Evolutionary conservation across 164 flowering plant genomes (phyloP).

Genomic region (Echeveria elegans): DNA sequence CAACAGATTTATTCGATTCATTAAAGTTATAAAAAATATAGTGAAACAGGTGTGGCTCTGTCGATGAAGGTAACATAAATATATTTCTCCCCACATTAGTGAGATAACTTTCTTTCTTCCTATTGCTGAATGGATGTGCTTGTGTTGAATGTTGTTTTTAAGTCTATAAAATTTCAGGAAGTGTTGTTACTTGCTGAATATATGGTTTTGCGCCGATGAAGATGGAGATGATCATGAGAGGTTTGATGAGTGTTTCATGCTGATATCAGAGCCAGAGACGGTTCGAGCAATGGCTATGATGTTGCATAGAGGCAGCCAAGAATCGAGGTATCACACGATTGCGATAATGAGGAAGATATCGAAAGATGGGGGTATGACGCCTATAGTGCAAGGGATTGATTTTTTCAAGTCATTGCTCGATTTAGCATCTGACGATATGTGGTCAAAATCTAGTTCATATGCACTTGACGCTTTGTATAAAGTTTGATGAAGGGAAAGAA

Average conservation of each 20-base stretch:
- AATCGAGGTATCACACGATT: constrained; percentile 40
- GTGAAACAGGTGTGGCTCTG: no score
- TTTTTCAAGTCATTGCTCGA: constrained; percentile 55
- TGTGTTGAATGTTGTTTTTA: no score
- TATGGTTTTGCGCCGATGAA: constrained; percentile 6
- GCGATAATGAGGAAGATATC: constrained; percentile 27
- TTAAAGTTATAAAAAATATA: no score
- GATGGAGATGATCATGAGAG: neutral
- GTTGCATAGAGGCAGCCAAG: constrained; percentile 53
- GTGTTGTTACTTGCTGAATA: no score
- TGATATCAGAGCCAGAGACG: constrained; percentile 33
- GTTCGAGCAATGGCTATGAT: constrained; percentile 36
- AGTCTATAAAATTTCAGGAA: no score
- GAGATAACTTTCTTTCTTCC: no score
- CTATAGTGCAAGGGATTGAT: constrained; percentile 27
- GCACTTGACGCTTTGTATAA: constrained; percentile 46
- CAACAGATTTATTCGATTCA: no score
- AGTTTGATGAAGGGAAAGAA: no score
- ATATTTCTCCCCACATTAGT: no score
- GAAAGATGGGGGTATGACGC: constrained; percentile 16
- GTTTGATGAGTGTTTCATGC: neutral
- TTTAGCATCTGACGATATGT: constrained; percentile 44
- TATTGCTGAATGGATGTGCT: no score
- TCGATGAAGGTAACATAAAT: no score
- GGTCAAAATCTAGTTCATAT: constrained; percentile 35